Conservation (phyloP, 2,329 filamentous ascomycete species). For the Dichotomopilus funicola region DNA sequence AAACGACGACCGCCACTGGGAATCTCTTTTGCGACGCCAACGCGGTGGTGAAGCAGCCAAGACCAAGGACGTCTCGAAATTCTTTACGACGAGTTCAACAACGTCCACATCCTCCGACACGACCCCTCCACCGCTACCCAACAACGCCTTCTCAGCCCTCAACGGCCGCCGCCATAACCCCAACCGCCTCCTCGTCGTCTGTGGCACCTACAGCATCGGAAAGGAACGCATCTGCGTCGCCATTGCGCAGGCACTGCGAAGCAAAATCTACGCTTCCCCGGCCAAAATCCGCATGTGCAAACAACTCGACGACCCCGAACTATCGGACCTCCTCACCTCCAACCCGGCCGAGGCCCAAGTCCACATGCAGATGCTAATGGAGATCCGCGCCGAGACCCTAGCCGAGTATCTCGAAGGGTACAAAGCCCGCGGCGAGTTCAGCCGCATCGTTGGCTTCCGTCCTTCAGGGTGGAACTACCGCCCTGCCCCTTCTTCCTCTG, state of each 20-base stretch:
- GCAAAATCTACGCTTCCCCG: constrained; percentile 82
- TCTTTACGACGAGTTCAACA: constrained; percentile 33
- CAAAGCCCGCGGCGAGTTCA: constrained; percentile 63
- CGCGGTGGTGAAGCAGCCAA: constrained; percentile 29
- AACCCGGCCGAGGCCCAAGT: constrained; percentile 84
- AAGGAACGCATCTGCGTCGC: constrained; percentile 94
- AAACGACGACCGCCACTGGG: constrained; percentile 41
- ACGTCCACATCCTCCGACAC: constrained; percentile 1
- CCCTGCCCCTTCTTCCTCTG: constrained; percentile 50
- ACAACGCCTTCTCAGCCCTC: constrained; percentile 24
- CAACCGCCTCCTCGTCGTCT: constrained; percentile 78
- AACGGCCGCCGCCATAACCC: constrained; percentile 25
- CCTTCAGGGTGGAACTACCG: constrained; percentile 94
- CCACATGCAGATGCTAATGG: constrained; percentile 95
- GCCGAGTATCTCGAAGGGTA: constrained; percentile 79
- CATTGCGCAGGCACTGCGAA: constrained; percentile 76
- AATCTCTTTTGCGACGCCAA: constrained; percentile 34
- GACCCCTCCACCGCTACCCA: constrained; percentile 17
- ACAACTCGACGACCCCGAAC: constrained; percentile 78
- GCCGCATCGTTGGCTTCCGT: constrained; percentile 80
- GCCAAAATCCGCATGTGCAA: constrained; percentile 78
- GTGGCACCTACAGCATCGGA: constrained; percentile 95
- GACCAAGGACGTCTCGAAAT: constrained; percentile 45
- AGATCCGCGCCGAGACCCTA: constrained; percentile 85
- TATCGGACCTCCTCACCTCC: constrained; percentile 68